Percentiles rank a stretch among this genome's conserved stretches.
Evolutionary conservation across 164 flowering plant genomes (phyloP).

Genomic region (Macadamia tetraphylla): DNA sequence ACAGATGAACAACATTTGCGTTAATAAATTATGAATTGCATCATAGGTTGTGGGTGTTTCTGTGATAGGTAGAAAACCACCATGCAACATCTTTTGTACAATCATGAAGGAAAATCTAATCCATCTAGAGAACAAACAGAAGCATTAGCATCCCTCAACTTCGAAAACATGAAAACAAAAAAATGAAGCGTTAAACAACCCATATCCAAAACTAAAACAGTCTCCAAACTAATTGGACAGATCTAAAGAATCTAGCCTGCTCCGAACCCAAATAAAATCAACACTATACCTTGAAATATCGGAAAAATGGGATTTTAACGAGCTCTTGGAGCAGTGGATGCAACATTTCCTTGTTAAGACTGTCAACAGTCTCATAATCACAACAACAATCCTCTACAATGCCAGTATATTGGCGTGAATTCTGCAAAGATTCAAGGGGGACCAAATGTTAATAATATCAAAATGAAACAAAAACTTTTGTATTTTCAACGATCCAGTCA

Average conservation of each 20-base stretch:
- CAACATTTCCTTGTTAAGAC: constrained; percentile 60
- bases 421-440: constrained; percentile 30
- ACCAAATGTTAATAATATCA: not conserved
- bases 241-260: not conserved
- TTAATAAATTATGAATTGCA: no score
- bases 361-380: constrained; percentile 82
- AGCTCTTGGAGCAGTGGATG: constrained; percentile 81
- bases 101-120: no score
- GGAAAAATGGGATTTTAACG: constrained; percentile 77
- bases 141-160: no score
- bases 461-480: not conserved
- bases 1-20: no score
- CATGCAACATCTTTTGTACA: no score
- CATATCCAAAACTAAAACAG: no score
- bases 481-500: no score
- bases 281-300: constrained; percentile 76
- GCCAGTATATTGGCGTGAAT: constrained; percentile 61
- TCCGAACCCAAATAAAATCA: no score
- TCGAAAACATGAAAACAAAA: no score
- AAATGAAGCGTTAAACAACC: not conserved
- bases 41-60: no score
- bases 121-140: no score
- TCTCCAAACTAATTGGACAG: not conserved
- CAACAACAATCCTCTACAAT: constrained; percentile 94
- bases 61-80: no score